phyloP scores from a whole-genome alignment of 202 grass and related monocot genomes.

The Setaria italica region DNA sequence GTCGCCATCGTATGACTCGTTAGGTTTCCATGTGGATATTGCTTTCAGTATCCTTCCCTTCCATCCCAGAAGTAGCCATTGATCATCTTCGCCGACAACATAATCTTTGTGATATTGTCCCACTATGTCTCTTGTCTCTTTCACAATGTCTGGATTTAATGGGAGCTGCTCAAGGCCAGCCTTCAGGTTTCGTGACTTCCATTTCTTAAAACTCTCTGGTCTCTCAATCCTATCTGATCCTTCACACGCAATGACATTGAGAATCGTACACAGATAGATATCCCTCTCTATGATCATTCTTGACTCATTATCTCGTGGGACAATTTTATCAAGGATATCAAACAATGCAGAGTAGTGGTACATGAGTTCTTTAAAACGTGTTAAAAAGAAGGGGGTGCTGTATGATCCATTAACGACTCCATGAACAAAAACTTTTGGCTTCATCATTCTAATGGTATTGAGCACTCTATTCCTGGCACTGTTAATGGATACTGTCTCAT shows the following conservation, averaged over 20 bases:
- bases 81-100: conserved; percentile 52
- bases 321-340: conserved; percentile 59
- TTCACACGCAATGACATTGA: conserved; percentile 75
- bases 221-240: conserved; percentile 64
- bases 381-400: conserved; percentile 59
- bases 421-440: conserved; percentile 54
- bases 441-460: conserved; percentile 45
- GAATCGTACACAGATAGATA: conserved; percentile 15
- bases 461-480: conserved; percentile 54
- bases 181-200: conserved; percentile 49
- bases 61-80: conserved; percentile 71
- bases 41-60: conserved; percentile 71
- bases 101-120: conserved; percentile 64
- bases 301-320: conserved; percentile 53
- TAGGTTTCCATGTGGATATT: conserved; percentile 67
- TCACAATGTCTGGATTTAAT: conserved; percentile 39
- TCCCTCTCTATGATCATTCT: conserved; percentile 56
- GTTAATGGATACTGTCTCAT: conserved; percentile 54
- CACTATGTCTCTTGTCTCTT: conserved; percentile 43
- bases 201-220: conserved; percentile 59
- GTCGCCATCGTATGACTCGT: conserved; percentile 3
- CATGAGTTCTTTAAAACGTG: conserved; percentile 67
- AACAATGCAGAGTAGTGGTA: conserved; percentile 66
- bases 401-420: conserved; percentile 61
- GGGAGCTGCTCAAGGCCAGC: conserved; percentile 56